These are phyloP conservation scores for Zea mays DNA, from an alignment of 176 grass and related monocot species.

Conservation along the genomic window Zm-B73-REFERENCE-NAM-5.0 NC_050097.1:45999001-45999500, in stretches of 20 bases:
- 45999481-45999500: not conserved
- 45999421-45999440: not conserved
- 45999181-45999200: not conserved
- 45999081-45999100: not conserved
- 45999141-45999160: not conserved
- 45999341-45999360: not conserved
- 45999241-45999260: not conserved
- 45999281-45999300: not conserved
- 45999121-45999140: constrained; percentile 5
- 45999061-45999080: not conserved
- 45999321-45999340: not conserved
- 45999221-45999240: not conserved
- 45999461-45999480: not conserved
- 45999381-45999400: not conserved
- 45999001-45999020: not conserved
- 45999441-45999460: not conserved
- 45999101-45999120: not conserved
- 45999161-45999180: not conserved
- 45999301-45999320: not conserved
- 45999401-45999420: not conserved
- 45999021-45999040: not conserved
- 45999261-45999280: not conserved
- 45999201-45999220: not conserved
- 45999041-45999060: not conserved
- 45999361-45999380: not conserved